A percentile compares a stretch with the other conserved stretches of the same genome.
Conservation (phyloP, 163 green algal species). For the Prototheca stagnorum region DNA sequence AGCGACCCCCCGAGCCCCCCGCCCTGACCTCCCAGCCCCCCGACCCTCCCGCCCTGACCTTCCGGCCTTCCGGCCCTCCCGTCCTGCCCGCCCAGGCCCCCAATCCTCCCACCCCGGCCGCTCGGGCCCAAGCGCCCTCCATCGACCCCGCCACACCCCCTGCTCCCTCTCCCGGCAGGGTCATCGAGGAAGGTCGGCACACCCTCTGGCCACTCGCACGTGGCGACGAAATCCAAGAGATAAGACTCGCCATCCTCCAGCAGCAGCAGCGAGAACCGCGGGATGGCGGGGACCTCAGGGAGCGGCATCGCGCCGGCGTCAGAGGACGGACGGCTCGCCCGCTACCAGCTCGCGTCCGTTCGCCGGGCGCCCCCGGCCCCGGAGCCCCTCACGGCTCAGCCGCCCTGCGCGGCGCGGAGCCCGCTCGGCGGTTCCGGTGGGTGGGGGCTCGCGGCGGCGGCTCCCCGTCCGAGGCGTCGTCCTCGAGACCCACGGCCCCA, state of each 20-base stretch:
- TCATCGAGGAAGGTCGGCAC: no score
- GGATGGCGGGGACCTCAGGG: not conserved
- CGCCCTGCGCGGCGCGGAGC: no score
- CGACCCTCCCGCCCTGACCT: conserved; percentile 14
- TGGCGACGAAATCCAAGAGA: conserved; percentile 53
- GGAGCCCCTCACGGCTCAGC: not conserved
- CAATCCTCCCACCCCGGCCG: not conserved
- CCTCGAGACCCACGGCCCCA: no score
- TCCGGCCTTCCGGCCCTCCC: not conserved
- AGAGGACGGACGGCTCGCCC: not conserved
- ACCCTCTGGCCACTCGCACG: conserved; percentile 19
- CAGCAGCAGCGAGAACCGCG: conserved; percentile 64
- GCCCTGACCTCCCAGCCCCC: conserved; percentile 25
- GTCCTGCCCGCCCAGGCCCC: not conserved
- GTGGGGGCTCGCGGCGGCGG: no score
- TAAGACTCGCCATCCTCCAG: conserved; percentile 85
- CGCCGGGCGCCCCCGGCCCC: not conserved
- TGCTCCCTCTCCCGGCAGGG: no score
- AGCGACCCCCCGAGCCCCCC: conserved; percentile 8
- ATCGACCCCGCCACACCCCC: not conserved
- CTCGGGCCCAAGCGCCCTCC: not conserved
- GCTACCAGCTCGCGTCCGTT: not conserved
- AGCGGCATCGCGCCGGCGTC: not conserved
- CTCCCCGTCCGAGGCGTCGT: no score
- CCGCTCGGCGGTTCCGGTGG: no score